Evolutionary conservation across 139 green algal species (phyloP), one percentile per base, ranked within the genome.

Genomic region (Micractinium sp.): DNA sequence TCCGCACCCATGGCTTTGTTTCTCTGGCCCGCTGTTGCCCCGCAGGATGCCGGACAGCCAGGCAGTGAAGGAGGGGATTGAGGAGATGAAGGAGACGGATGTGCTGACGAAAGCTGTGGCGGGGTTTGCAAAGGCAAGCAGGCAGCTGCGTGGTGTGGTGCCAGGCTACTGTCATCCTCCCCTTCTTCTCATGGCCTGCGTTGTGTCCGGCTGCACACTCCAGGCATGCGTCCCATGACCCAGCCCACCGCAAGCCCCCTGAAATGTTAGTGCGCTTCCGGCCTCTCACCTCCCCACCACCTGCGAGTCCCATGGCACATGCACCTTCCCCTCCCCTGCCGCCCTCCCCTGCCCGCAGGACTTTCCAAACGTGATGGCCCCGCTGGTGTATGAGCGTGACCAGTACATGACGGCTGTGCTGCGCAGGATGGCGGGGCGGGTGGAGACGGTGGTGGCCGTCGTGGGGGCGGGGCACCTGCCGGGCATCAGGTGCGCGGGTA

Each of bases 391-490:
- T 1, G 80, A 85, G 56, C 53, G 80, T 0, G 56, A 85, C 56
- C 2, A 47, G 53, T 85, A 85, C 80, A 85, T 85, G 80, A n/a
- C 63, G 18, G 63, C 63, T 5, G 56, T 85, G 53, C 22, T 85
- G 80, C 80, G 80, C 53, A 73, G 35, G 53, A 56, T 85, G 53
- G 80, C 80, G 29, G 38, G 31, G 31, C 36, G 25, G 3, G 53
- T n/a, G 14, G n/a, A 41, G 53, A 39, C 4, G 18, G n/a, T 74
- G 31, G 80, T 85, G 80, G 80, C 56, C 0, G 80, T 85, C 2
- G 80, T 85, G 53, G 80, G 80, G 7, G 80, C 80, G 7, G 80
- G 80, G 15, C 80, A 85, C 80, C 56, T 85, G 53, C 31, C 31
- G n/a, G 80, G 80, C 80, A 85, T 85, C 80, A 74, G 31, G 80